Evolutionary conservation across 345 rosid genomes (phyloP).

Genomic region (Eucalyptus cloeziana): DNA sequence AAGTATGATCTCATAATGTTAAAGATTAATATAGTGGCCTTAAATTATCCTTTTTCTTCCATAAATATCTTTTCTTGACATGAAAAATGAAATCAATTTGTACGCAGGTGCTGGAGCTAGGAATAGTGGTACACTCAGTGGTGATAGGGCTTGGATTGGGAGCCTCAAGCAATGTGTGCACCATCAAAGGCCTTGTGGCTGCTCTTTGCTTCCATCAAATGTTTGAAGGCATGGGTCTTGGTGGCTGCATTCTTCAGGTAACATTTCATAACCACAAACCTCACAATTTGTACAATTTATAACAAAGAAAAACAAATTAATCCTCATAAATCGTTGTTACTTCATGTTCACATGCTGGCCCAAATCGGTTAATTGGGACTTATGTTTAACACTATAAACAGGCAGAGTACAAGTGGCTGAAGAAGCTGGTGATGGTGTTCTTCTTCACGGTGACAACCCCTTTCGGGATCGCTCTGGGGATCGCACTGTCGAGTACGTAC

Average conservation of each 20-base stretch:
- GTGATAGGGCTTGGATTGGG: slow-evolving; percentile 60
- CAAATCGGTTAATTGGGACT: not conserved
- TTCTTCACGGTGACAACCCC: slow-evolving; percentile 58
- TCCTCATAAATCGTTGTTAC: not conserved
- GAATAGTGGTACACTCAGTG: slow-evolving; percentile 62
- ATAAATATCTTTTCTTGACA: not conserved
- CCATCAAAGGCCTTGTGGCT: slow-evolving; percentile 36
- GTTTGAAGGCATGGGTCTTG: slow-evolving; percentile 78
- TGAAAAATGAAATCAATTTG: not conserved
- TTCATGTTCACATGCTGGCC: not conserved
- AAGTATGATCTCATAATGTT: not conserved
- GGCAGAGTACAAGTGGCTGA: not conserved
- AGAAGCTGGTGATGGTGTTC: slow-evolving; percentile 22
- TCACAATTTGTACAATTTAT: not conserved
- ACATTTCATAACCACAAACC: not conserved
- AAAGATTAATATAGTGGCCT: not conserved
- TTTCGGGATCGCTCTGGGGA: slow-evolving; percentile 45
- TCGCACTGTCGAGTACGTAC: slow-evolving; percentile 27
- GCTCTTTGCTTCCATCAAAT: slow-evolving; percentile 70
- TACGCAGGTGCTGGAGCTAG: slow-evolving; percentile 48
- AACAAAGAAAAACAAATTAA: not conserved
- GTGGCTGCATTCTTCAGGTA: slow-evolving; percentile 59
- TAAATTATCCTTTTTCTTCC: not conserved
- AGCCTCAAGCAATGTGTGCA: slow-evolving; percentile 35
- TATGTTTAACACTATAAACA: not conserved